Conservation (phyloP, 1,139 yeast genomes). For the Blastobotrys capitulatus region DNA sequence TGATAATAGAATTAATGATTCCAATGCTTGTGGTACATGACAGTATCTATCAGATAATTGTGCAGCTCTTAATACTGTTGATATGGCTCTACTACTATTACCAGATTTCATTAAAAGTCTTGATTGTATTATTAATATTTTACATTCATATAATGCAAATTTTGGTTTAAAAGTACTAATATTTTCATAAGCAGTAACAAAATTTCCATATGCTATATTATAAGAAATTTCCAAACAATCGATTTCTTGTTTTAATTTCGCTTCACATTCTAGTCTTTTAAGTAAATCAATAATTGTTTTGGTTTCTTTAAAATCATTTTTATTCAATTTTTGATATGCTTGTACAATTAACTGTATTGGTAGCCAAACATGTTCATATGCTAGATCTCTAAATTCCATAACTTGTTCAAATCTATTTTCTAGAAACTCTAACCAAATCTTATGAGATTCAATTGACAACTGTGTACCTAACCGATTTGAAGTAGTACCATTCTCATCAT, state of each 20-base stretch:
- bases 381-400: constrained; percentile 17
- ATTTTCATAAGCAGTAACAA: constrained; percentile 16
- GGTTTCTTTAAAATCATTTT: constrained; percentile 18
- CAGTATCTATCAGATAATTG: constrained; percentile 22
- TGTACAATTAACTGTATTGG: constrained; percentile 20
- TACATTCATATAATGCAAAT: neutral
- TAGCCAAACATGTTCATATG: constrained; percentile 23
- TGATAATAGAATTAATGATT: constrained; percentile 24
- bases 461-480: constrained; percentile 10
- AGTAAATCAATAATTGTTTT: constrained; percentile 18
- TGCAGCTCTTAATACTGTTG: constrained; percentile 20
- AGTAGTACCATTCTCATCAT: neutral
- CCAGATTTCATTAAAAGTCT: neutral
- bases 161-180: constrained; percentile 17
- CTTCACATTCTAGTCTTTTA: constrained; percentile 12
- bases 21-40: constrained; percentile 22
- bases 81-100: constrained; percentile 20
- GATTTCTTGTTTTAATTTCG: constrained; percentile 16
- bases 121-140: neutral
- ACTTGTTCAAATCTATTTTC: constrained; percentile 20
- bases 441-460: constrained; percentile 17
- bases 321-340: constrained; percentile 16
- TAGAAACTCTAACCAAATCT: constrained; percentile 16
- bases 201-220: constrained; percentile 18
- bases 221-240: constrained; percentile 17